These are phyloP conservation scores for Tuber calosporum DNA, from an alignment of 495 filamentous ascomycete genomes.

Conservation along the genomic window DNA sequence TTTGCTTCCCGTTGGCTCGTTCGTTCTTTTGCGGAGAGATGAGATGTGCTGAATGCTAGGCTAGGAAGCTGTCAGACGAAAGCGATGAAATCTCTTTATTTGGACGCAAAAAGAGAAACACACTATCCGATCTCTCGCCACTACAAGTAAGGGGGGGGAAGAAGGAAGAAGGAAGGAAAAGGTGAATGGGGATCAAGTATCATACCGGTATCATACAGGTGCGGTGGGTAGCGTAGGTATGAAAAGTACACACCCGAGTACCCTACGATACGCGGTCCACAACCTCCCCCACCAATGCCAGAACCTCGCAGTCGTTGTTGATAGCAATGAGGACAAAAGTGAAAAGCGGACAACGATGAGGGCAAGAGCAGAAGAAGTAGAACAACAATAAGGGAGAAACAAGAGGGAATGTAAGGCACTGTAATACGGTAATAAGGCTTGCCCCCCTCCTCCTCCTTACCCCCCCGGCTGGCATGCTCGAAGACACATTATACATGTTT, in stretches of 20 bases:
- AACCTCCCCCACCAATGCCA: not conserved
- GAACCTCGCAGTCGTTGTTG: not conserved
- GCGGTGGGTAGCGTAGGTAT: not conserved
- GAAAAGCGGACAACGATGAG: not conserved
- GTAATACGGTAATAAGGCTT: conserved; percentile 1
- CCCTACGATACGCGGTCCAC: not conserved
- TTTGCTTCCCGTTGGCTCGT: not conserved
- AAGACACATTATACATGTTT: not conserved
- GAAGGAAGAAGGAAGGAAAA: not conserved
- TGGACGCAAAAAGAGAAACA: not conserved
- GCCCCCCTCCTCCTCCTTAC: not conserved
- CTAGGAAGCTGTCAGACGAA: not conserved
- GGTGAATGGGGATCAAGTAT: not conserved
- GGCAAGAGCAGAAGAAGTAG: not conserved
- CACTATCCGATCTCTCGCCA: not conserved
- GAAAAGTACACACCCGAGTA: not conserved
- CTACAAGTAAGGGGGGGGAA: not conserved
- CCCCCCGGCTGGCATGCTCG: not conserved
- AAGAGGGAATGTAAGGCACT: not conserved
- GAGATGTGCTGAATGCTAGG: not conserved
- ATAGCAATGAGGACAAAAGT: not conserved
- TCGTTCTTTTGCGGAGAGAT: not conserved
- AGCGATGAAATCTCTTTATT: not conserved
- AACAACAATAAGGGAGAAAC: not conserved
- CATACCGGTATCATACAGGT: not conserved